A percentile compares a stretch with the other conserved stretches of the same genome.
Conservation (phyloP, 805 yeast genomes). For the Zygosaccharomyces gambellarensis region DNA sequence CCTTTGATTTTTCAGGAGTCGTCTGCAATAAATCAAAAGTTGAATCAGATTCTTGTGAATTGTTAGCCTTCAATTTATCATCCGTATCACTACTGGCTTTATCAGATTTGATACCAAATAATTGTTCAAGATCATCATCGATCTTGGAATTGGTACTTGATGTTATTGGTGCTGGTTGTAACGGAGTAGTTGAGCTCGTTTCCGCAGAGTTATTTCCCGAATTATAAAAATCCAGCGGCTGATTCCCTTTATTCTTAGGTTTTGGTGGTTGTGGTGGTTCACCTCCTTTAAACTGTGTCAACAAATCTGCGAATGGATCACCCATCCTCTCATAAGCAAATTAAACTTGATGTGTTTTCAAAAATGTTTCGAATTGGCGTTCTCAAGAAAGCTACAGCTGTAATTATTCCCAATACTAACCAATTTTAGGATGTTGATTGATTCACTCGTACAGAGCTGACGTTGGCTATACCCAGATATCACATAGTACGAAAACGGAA, state of each 20-base stretch:
- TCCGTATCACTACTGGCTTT: background rate
- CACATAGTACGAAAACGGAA: background rate
- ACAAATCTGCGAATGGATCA: conserved; percentile 44
- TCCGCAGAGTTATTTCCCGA: background rate
- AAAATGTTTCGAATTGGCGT: background rate
- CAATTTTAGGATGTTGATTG: background rate
- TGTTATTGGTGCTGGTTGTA: background rate
- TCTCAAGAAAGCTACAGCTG: too few relatives aligned
- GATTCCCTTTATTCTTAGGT: background rate
- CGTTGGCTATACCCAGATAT: background rate
- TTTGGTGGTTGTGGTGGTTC: background rate
- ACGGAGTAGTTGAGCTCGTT: background rate
- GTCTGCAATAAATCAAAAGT: conserved; percentile 21
- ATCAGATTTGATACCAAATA: conserved; percentile 14
- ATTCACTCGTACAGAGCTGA: background rate
- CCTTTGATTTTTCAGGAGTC: background rate
- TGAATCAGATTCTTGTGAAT: conserved; percentile 21
- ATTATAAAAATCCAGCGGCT: background rate
- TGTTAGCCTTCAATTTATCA: background rate
- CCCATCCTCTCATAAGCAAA: conserved; percentile 2
- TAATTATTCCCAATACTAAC: too few relatives aligned
- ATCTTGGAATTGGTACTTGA: background rate
- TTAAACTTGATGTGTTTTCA: background rate
- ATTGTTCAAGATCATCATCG: conserved; percentile 22
- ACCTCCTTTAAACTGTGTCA: conserved; percentile 31